Conservation (phyloP, 495 filamentous ascomycete species). For the Astrothelium subdiscretum region DNA sequence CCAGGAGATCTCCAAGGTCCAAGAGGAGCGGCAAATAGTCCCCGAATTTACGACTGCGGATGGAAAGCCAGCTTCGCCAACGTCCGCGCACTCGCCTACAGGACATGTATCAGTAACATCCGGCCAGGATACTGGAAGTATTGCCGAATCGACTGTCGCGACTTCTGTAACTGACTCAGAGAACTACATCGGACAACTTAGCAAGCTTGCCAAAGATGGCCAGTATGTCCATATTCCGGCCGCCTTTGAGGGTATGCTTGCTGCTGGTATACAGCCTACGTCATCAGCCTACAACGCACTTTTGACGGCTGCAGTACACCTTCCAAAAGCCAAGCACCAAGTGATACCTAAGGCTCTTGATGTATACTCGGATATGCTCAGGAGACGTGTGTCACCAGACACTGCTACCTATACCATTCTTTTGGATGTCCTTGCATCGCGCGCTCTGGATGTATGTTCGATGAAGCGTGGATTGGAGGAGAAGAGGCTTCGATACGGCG, state of each 20-base stretch:
- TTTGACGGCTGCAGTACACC: slow-evolving; percentile 65
- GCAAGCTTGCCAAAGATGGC: slow-evolving; percentile 51
- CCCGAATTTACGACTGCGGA: slow-evolving; percentile 6
- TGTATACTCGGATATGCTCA: slow-evolving; percentile 93
- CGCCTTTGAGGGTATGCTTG: slow-evolving; percentile 77
- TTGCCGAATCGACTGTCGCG: slow-evolving; percentile 6
- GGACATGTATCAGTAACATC: slow-evolving; percentile 26
- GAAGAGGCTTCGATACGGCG: slow-evolving; percentile 67
- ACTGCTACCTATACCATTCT: slow-evolving; percentile 76
- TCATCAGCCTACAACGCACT: slow-evolving; percentile 83
- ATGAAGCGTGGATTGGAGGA: slow-evolving; percentile 62
- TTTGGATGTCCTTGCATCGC: slow-evolving; percentile 65
- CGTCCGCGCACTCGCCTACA: not conserved
- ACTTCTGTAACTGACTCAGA: slow-evolving; percentile 44
- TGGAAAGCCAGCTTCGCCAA: slow-evolving; percentile 2
- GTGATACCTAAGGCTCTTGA: slow-evolving; percentile 81
- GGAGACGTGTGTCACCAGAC: slow-evolving; percentile 69
- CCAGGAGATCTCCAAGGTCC: slow-evolving; percentile 39
- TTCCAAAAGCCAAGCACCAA: slow-evolving; percentile 60
- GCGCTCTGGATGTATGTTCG: slow-evolving; percentile 59
- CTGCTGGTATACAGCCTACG: slow-evolving; percentile 59
- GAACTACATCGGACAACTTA: slow-evolving; percentile 61
- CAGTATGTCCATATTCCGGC: slow-evolving; percentile 78
- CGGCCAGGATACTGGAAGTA: not conserved
- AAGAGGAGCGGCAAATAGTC: slow-evolving; percentile 8